Evolutionary conservation across 805 yeast genomes (phyloP).

Genomic region (Tetrapisispora pingtungensis): DNA sequence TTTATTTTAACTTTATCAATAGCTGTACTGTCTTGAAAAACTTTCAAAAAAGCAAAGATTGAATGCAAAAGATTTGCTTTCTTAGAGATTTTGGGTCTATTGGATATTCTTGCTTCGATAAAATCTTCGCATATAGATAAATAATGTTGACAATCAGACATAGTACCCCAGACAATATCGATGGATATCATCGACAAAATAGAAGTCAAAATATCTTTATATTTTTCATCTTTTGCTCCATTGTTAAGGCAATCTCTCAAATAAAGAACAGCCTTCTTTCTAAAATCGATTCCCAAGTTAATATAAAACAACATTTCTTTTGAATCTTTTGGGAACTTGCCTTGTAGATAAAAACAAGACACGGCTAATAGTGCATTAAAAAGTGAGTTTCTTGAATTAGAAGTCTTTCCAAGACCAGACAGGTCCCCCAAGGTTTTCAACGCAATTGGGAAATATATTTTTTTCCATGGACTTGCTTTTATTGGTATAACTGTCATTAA

Average conservation of each 20-base stretch:
- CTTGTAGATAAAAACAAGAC: constrained; percentile 69
- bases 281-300: constrained; percentile 60
- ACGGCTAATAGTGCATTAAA: constrained; percentile 74
- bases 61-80: constrained; percentile 73
- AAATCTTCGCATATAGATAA: constrained; percentile 68
- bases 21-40: constrained; percentile 66
- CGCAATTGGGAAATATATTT: constrained; percentile 78
- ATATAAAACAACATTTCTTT: constrained; percentile 59
- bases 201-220: constrained; percentile 76
- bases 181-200: constrained; percentile 79
- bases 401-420: constrained; percentile 60
- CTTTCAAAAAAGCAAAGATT: constrained; percentile 61
- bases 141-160: constrained; percentile 74
- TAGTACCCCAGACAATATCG: constrained; percentile 84
- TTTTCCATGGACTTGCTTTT: constrained; percentile 79
- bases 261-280: constrained; percentile 65
- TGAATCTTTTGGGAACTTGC: constrained; percentile 58
- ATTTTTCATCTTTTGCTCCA: constrained; percentile 50
- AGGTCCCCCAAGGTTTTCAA: constrained; percentile 74
- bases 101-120: constrained; percentile 56
- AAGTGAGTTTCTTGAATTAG: constrained; percentile 67
- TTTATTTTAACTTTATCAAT: constrained; percentile 20
- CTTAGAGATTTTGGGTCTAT: constrained; percentile 55
- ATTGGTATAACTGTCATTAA: constrained; percentile 61
- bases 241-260: constrained; percentile 47